Evolutionary conservation across 2,329 filamentous ascomycete species (phyloP).

Genomic region (Hypoxylon sp.): DNA sequence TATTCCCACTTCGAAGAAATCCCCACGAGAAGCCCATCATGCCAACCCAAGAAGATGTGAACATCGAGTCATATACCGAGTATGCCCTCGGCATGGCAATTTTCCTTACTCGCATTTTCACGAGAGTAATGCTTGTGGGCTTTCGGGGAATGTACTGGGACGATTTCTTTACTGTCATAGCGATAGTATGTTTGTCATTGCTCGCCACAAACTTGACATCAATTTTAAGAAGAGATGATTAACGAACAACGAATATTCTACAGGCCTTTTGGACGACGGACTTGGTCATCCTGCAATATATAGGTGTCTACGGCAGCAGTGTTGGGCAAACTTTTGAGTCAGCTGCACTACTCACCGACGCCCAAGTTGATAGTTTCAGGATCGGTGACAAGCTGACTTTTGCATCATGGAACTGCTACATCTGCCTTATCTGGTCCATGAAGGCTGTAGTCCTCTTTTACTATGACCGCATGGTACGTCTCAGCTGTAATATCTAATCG

Average conservation of each 20-base stretch:
- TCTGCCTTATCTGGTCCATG: conserved; percentile 37
- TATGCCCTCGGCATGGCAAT: conserved; percentile 35
- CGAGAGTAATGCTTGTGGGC: conserved; percentile 26
- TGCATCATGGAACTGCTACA: conserved; percentile 32
- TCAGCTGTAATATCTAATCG: neutral
- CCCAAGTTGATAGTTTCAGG: conserved; percentile 28
- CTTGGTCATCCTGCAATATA: conserved; percentile 26
- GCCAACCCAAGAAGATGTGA: conserved; percentile 29
- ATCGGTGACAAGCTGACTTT: conserved; percentile 35
- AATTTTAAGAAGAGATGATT: conserved; percentile 8
- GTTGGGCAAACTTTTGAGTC: conserved; percentile 30
- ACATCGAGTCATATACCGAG: conserved; percentile 32
- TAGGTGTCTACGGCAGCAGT: conserved; percentile 31
- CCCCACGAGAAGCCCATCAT: conserved; percentile 17
- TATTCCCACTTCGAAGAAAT: conserved; percentile 4
- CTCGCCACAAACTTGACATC: neutral
- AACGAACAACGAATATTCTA: neutral
- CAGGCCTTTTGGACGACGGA: conserved; percentile 32
- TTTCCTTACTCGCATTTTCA: conserved; percentile 24
- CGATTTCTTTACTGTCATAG: conserved; percentile 29
- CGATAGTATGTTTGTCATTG: conserved; percentile 25
- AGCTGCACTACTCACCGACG: conserved; percentile 17
- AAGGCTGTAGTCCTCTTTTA: conserved; percentile 33
- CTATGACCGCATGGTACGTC: conserved; percentile 29
- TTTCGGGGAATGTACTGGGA: conserved; percentile 29